Evolutionary conservation across 768 basidiomycete species (phyloP), one percentile per base, ranked within the genome.

Genomic region (Mycena vulgaris): DNA sequence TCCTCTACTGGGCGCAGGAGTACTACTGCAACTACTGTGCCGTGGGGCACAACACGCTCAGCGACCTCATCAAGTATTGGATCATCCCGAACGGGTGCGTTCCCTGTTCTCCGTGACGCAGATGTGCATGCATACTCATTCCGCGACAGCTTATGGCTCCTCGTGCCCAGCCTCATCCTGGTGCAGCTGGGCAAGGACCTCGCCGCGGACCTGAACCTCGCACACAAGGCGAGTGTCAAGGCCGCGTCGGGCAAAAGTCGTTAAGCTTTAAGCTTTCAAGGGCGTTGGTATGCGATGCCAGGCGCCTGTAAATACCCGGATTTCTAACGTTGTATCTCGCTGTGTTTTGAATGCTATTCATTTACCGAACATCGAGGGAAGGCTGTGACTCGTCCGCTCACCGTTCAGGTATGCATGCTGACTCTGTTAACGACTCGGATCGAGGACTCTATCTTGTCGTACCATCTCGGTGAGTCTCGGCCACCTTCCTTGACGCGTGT

Each of bases 1-100:
- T 90, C 9, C 85, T 97, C n/a, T 97, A 97, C 80, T 89, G 88
- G 86, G 78, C 84, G 17, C 91, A 95, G 77, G 95, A 96, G 79
- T 92, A 92, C 79, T 95, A 85, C 76, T 95, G 94, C 78, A 85
- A 86, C 3, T 90, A 84, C 57, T 95, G 94, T 75, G 83, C 88
- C 13, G 82, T 91, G 31, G 94, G 94, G 11, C 96, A 97, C 76
- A 97, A 96, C 75, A 74, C 83, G 14, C 63, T 82, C 27, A 70
- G 75, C 51, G 84, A 86, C 35, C 78, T 93, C 48, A 23, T 93
- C 30, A 55, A 89, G 23, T 87, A 89, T 60, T 97, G 90, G 89
- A 83, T 95, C 63, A 76, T 95, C 51, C 93, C 95, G 0, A 95
- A 95, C 71, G 94, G 92, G 93, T 93, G 74, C 58, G 91, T 73